Base-by-base conservation (phyloP, 2,329 filamentous ascomycete species). In the Paraconiothyrium brasiliense region DNA sequence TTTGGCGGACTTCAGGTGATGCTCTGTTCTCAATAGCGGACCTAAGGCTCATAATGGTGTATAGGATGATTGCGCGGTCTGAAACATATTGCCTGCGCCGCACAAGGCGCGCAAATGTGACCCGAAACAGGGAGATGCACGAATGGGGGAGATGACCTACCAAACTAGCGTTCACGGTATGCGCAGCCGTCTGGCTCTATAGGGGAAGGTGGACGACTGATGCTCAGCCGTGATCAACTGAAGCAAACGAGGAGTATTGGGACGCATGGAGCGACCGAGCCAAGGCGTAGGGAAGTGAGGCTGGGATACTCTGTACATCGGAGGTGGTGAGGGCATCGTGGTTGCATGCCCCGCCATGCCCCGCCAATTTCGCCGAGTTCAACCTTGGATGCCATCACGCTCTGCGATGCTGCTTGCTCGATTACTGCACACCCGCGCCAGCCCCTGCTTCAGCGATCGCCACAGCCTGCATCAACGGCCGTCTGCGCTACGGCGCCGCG, bases 381-480 rank as follows among this genome's bases (percentile, higher is more conserved):
- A 27, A 34, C 16, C 20, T 10, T 32, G 16, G 5, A 44, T 24
- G 37, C 16, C 34, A 44, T 59, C 44, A 52, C 43, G 51, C 50
- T 24, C n/a, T 54, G 57, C 59, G 51, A 49, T 58, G 60, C 66
- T 61, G 59, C 57, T 67, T 59, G 62, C 63, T 64, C 61, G 54
- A 66, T 69, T 57, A 65, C 58, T 61, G 51, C 66, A 51, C 54
- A 62, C 61, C 60, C 60, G 62, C 55, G 59, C 46, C 56, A 50
- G 55, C 39, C 59, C 63, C 63, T 61, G 61, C 57, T 60, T 64
- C 58, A 55, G 57, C 62, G 72, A 76, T 76, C 76, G 68, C 65
- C 73, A 65, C 65, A 66, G 65, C 68, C 69, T 76, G 75, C 73
- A 75, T 68, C 62, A 71, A 71, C 65, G 67, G 65, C 64, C 62